A percentile compares a stretch with the other conserved stretches of the same genome.
Evolutionary conservation across 257 asterid species (phyloP).

Genomic region (Plantago ovata): DNA sequence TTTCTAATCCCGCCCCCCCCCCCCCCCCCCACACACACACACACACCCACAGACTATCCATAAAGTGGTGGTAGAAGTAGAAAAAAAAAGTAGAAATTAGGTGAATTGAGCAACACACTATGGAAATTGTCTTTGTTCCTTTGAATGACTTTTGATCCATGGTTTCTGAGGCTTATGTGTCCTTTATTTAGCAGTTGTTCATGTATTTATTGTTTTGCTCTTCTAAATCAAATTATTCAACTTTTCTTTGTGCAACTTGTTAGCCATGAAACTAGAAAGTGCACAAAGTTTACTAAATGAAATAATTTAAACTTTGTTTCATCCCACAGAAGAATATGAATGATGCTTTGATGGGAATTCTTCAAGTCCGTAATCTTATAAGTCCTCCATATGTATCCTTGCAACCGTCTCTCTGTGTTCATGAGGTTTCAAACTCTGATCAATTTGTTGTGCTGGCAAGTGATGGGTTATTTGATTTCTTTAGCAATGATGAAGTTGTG

Average conservation of each 20-base stretch:
- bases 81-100: background rate
- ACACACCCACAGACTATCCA: no score
- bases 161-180: no score
- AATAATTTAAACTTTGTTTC: background rate
- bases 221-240: constrained; percentile 1
- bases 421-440: constrained; percentile 63
- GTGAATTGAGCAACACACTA: background rate
- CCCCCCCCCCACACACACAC: no score
- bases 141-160: background rate
- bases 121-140: background rate
- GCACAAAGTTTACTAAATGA: no score
- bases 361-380: constrained; percentile 67
- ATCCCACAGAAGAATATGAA: constrained; percentile 74
- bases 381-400: constrained; percentile 91
- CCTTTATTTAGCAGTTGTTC: no score
- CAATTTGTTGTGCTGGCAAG: constrained; percentile 91
- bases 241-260: background rate
- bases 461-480: constrained; percentile 93
- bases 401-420: constrained; percentile 64
- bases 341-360: constrained; percentile 95
- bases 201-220: constrained; percentile 4
- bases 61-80: background rate
- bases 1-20: no score
- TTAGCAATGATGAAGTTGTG: constrained; percentile 80
- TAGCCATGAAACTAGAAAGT: no score